Base-by-base conservation (phyloP, 1,139 yeast genomes). In the Taphrina deformans region DNA sequence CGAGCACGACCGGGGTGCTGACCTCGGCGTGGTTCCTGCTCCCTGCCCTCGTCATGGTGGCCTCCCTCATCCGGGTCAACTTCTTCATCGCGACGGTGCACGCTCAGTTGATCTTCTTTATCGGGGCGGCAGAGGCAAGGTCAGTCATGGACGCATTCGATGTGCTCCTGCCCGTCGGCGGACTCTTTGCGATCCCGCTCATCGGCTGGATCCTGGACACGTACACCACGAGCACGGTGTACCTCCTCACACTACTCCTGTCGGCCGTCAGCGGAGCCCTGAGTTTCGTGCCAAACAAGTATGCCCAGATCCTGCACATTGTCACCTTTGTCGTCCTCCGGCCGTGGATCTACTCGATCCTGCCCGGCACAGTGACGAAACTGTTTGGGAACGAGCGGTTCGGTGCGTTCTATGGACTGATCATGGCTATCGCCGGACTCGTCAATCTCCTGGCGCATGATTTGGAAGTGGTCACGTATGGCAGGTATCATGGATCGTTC, bases 351-450 rank as follows among this genome's bases (percentile, higher is more conserved):
- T 92, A 91, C 76, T 91, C 98, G 1, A 90, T 96, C 0, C 89
- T 91, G 1, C 88, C 96, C 3, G 97, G 92, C 75, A 89, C 86
- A 73, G 84, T 92, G 73, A 96, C 96, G 51, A 92, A 92, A 73
- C 95, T 91, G 23, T 92, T 92, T 78, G 98, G 98, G 0, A 91
- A 88, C 75, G 88, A 85, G 66, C 90, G 96, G 0, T 92, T 92
- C 76, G 97, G 97, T 46, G 86, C 92, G 0, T 85, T 91, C n/a
- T 92, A 92, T 74, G 98, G 98, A 0, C 79, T 92, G 10, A 82
- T 90, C 72, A 89, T 90, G 72, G 87, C 92, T 67, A 79, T 88
- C 67, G 84, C 96, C 16, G 97, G 97, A 1, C 71, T 87, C 27
- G 83, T 87, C 75, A 92, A 90, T 75, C 79, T 90, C 16, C 29